These are phyloP conservation scores for Aspergillus bertholletiae DNA, from an alignment of 495 filamentous ascomycete genomes.

Conservation along the genomic window DNA sequence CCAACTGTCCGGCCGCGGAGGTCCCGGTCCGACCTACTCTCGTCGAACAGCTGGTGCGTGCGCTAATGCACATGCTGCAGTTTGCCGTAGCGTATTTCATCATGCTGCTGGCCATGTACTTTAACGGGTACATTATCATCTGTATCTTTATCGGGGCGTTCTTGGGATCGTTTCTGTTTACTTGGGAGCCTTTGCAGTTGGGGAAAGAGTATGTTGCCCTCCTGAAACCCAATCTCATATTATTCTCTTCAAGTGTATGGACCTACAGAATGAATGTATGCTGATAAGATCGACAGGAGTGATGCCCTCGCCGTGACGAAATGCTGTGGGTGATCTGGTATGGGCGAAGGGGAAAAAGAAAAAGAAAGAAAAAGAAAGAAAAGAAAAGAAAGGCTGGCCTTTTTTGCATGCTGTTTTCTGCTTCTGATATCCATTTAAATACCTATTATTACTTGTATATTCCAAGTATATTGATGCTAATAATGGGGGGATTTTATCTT, in stretches of 20 bases:
- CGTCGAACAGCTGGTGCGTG: slow-evolving; percentile 58
- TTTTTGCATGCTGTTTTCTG: too few relatives aligned
- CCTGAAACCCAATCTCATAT: too few relatives aligned
- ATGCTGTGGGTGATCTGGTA: slow-evolving; percentile 24
- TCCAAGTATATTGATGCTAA: too few relatives aligned
- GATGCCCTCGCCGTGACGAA: slow-evolving; percentile 34
- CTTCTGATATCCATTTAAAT: too few relatives aligned
- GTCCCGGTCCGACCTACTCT: slow-evolving; percentile 43
- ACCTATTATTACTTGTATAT: too few relatives aligned
- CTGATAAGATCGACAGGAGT: slow-evolving; percentile 23
- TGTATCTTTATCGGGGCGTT: slow-evolving; percentile 61
- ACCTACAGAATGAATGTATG: too few relatives aligned
- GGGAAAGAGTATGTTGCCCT: slow-evolving; percentile 13
- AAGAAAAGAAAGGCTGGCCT: too few relatives aligned
- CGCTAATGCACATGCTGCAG: slow-evolving; percentile 60
- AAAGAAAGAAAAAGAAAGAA: too few relatives aligned
- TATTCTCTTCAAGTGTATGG: too few relatives aligned
- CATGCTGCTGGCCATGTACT: slow-evolving; percentile 68
- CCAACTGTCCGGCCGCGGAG: background rate
- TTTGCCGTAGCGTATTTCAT: slow-evolving; percentile 70
- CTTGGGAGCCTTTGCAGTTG: slow-evolving; percentile 45
- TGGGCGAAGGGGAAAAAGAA: too few relatives aligned
- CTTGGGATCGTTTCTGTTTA: slow-evolving; percentile 56
- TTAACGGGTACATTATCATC: slow-evolving; percentile 62
- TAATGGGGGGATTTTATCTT: too few relatives aligned